Evolutionary conservation across 768 basidiomycete genomes (phyloP).

Genomic region (Boletus huronensis): DNA sequence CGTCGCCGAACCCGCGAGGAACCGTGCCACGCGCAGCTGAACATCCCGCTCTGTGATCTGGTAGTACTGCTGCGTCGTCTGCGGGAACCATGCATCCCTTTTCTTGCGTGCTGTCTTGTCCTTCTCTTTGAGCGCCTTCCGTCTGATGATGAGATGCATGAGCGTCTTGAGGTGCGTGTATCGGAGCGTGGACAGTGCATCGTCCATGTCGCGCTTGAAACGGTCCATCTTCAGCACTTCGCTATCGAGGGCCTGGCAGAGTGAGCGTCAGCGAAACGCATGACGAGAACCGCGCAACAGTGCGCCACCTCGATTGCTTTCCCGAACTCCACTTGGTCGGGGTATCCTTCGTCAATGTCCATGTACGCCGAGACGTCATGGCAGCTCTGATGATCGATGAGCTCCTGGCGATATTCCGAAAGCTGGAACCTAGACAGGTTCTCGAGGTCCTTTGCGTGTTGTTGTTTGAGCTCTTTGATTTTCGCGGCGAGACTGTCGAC

Average conservation of each 20-base stretch:
- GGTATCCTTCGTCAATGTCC: conserved; percentile 26
- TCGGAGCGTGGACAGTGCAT: conserved; percentile 28
- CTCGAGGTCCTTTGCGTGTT: conserved; percentile 31
- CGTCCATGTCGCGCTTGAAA: conserved; percentile 26
- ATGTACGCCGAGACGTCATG: conserved; percentile 28
- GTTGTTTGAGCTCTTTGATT: conserved; percentile 29
- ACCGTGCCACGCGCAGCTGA: conserved; percentile 49
- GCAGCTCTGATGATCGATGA: conserved; percentile 25
- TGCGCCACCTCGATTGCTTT: conserved; percentile 21
- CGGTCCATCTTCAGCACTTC: conserved; percentile 16
- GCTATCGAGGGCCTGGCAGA: conserved; percentile 19
- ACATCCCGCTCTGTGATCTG: conserved; percentile 37
- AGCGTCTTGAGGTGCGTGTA: conserved; percentile 31
- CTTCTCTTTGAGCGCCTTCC: conserved; percentile 6
- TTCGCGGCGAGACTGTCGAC: conserved; percentile 24
- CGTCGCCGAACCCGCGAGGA: conserved; percentile 30
- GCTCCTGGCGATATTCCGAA: conserved; percentile 32
- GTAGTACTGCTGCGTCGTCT: conserved; percentile 26
- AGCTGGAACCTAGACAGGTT: conserved; percentile 30
- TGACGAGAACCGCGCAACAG: not conserved
- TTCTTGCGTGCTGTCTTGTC: conserved; percentile 23
- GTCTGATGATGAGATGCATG: conserved; percentile 13
- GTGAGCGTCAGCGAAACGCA: not conserved
- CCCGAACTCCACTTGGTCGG: conserved; percentile 25
- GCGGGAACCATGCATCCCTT: conserved; percentile 36